A percentile compares a stretch with the other conserved stretches of the same genome.
Evolutionary conservation across 73 alveolate species (phyloP).

Genomic region (Breviolum minutum): DNA sequence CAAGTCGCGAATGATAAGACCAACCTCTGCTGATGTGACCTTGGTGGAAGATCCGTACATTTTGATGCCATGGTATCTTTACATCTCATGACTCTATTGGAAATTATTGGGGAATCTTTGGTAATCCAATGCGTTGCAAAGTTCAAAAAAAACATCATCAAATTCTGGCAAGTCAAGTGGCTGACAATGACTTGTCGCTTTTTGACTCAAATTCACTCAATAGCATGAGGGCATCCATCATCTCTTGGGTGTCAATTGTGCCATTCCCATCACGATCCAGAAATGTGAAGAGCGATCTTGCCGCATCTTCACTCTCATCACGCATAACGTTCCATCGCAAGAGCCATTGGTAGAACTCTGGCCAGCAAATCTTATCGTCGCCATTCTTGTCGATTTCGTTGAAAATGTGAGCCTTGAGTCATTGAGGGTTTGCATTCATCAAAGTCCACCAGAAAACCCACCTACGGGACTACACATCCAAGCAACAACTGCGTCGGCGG

Average conservation of each 20-base stretch:
- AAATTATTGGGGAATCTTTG: too few relatives aligned
- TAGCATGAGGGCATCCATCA: slow-evolving; percentile 89
- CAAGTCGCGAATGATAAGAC: slow-evolving; percentile 86
- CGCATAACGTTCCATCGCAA: slow-evolving; percentile 45
- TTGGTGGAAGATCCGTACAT: not conserved
- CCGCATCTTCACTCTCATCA: slow-evolving; percentile 90
- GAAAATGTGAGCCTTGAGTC: slow-evolving; percentile 64
- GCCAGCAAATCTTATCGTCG: slow-evolving; percentile 66
- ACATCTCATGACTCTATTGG: too few relatives aligned
- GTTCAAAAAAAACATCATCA: too few relatives aligned
- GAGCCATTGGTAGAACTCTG: slow-evolving; percentile 65
- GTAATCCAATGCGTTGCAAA: too few relatives aligned
- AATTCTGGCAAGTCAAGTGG: not conserved
- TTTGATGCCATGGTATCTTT: too few relatives aligned
- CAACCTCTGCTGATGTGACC: slow-evolving; percentile 76
- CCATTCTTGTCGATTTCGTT: slow-evolving; percentile 54
- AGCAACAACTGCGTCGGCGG: slow-evolving; percentile 50
- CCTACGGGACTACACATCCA: not conserved
- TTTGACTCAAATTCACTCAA: slow-evolving; percentile 72
- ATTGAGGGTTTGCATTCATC: not conserved
- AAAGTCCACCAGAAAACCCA: not conserved
- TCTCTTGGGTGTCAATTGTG: slow-evolving; percentile 43
- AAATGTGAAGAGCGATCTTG: slow-evolving; percentile 52
- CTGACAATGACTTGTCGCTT: slow-evolving; percentile 18
- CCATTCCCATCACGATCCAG: slow-evolving; percentile 86